Conservation (phyloP, 2,329 filamentous ascomycete genomes). For the Bertia moriformis region DNA sequence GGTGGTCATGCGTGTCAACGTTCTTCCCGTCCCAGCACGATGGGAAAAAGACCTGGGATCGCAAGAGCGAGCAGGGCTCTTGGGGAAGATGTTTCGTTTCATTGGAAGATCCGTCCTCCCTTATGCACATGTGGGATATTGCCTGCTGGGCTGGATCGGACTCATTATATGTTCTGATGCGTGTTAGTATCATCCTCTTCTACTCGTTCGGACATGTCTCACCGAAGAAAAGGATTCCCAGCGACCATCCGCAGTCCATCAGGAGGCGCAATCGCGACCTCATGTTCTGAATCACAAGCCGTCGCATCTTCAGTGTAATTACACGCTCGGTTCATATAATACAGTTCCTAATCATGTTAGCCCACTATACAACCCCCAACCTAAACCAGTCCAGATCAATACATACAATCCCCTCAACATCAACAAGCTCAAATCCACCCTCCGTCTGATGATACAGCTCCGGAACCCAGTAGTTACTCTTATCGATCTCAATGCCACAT, state of each 20-base stretch:
- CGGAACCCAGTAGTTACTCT: conserved; percentile 8
- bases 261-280: conserved; percentile 62
- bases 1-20: conserved; percentile 36
- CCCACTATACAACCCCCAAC: no score
- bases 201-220: conserved; percentile 64
- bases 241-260: conserved; percentile 69
- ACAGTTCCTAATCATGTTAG: conserved; percentile 7
- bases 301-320: no score
- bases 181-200: conserved; percentile 32
- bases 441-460: conserved; percentile 6
- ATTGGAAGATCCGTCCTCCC: conserved; percentile 71
- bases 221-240: conserved; percentile 52
- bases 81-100: conserved; percentile 67
- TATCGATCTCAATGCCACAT: conserved; percentile 6
- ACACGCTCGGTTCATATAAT: conserved; percentile 7
- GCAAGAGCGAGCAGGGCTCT: conserved; percentile 70
- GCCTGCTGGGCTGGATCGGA: conserved; percentile 62
- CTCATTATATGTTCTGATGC: conserved; percentile 29
- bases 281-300: no score
- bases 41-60: conserved; percentile 75
- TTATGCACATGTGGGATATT: conserved; percentile 85
- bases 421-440: conserved; percentile 6
- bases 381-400: no score
- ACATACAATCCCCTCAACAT: conserved; percentile 5
- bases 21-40: conserved; percentile 75